Evolutionary conservation across 1,139 yeast species (phyloP).

Genomic region (Starmera stellimalicola): DNA sequence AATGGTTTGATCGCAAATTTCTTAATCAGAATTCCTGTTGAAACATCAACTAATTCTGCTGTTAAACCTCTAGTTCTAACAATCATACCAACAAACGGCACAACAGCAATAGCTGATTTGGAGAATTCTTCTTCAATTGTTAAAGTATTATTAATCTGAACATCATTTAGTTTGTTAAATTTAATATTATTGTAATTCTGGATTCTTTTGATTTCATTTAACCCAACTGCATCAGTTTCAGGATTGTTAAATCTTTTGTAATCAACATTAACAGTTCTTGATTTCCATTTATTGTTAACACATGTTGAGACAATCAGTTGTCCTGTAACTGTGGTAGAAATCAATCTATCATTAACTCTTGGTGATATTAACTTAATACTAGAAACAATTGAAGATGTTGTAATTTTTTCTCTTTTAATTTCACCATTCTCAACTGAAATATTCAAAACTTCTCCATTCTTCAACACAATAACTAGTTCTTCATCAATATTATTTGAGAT

Average conservation of each 20-base stretch:
- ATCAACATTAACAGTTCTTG: slow-evolving; percentile 38
- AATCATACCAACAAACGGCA: slow-evolving; percentile 65
- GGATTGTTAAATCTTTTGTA: slow-evolving; percentile 38
- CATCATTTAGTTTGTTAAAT: background rate
- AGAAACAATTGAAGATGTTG: slow-evolving; percentile 29
- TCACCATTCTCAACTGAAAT: slow-evolving; percentile 41
- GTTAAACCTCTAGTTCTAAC: slow-evolving; percentile 42
- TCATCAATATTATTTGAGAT: slow-evolving; percentile 22
- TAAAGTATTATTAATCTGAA: background rate
- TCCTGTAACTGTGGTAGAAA: slow-evolving; percentile 43
- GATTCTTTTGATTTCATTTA: slow-evolving; percentile 1
- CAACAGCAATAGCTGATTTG: slow-evolving; percentile 32
- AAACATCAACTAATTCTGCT: slow-evolving; percentile 68
- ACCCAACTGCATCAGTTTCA: slow-evolving; percentile 1
- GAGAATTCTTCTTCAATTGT: slow-evolving; percentile 9
- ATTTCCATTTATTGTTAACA: slow-evolving; percentile 59
- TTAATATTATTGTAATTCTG: background rate
- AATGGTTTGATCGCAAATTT: slow-evolving; percentile 52
- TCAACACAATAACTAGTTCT: slow-evolving; percentile 26
- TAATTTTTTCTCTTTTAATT: slow-evolving; percentile 21
- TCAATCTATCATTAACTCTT: slow-evolving; percentile 63
- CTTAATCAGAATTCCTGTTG: slow-evolving; percentile 57
- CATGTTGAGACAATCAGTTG: slow-evolving; percentile 54
- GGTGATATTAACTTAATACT: slow-evolving; percentile 58
- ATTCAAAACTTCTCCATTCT: slow-evolving; percentile 37